Conservation (phyloP, 257 asterid genomes). For the Solanum corneliomulleri region DNA sequence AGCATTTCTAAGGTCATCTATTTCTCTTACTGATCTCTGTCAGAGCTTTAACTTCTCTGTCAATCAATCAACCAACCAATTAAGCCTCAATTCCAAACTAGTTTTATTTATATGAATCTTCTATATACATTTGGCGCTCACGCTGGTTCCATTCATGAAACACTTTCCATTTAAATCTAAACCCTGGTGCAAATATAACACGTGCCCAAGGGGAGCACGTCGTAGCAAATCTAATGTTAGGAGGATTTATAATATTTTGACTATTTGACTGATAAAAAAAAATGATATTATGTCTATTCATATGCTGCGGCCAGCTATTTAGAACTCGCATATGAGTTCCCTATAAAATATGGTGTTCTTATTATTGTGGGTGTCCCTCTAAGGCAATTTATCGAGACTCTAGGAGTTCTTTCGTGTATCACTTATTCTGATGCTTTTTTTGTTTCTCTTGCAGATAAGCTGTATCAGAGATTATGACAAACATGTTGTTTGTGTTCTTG, state of each 20-base stretch:
- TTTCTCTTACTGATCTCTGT: not conserved
- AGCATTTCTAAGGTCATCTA: constrained; percentile 53
- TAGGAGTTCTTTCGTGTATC: not conserved
- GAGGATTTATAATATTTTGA: not conserved
- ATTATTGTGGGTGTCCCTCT: not conserved
- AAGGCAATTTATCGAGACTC: not conserved
- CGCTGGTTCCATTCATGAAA: not conserved
- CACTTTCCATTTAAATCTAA: not conserved
- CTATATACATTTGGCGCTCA: not conserved
- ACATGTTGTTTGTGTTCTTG: constrained; percentile 62
- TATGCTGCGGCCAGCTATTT: not conserved
- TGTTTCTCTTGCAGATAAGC: constrained; percentile 32
- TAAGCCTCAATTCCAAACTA: not conserved
- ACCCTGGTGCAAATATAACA: not conserved
- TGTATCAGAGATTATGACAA: constrained; percentile 76
- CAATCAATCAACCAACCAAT: not conserved
- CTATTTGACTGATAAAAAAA: not conserved
- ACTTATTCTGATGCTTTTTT: not conserved
- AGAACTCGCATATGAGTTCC: not conserved
- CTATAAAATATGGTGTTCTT: not conserved
- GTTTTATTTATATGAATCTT: not conserved
- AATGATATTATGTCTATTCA: not conserved
- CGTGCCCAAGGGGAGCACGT: not conserved
- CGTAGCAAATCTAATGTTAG: not conserved
- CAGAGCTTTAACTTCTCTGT: not conserved